Evolutionary conservation across 306 rosid species (phyloP), one percentile per base, ranked within the genome.

Genomic region (Clitoria ternatea): DNA sequence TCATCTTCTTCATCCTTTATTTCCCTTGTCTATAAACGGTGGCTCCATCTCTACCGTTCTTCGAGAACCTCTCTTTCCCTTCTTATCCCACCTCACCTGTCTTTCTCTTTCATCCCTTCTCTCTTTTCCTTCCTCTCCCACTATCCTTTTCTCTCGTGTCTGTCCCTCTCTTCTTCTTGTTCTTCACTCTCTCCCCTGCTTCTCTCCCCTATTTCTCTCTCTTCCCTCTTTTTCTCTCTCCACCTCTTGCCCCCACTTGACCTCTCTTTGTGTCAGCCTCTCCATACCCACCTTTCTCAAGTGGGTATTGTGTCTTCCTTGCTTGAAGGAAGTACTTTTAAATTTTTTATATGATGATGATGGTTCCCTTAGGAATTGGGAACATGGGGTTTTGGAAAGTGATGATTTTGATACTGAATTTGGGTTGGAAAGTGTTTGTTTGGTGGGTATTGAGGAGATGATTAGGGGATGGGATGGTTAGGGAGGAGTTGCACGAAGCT

Each of bases 41-140:
- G 98, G 98, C 98, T 94, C 50, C 57, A 30, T 44, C 92, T 94
- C 70, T 80, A 68, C 84, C 89, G 98, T 15, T 73, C 88, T 9
- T 88, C 95, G 37, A 84, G 19, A 43, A 84, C 88, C 57, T 74
- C 89, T 35, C 88, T 94, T 29, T 85, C 95, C 27, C 95, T 94
- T 20, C 89, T 77, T 10, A 48, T 88, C 43, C 19, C 74, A 30
- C 73, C 76, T 35, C 81, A n/a, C n/a, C n/a, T n/a, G n/a, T n/a
- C n/a, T n/a, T n/a, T n/a, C n/a, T n/a, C n/a, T n/a, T n/a, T n/a
- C n/a, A n/a, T n/a, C n/a, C n/a, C n/a, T n/a, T n/a, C n/a, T n/a
- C n/a, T n/a, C 39, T 66, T 91, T 85, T 91, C 56, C 74, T 79
- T 39, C 79, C 87, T 7, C 92, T 91, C 80, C 81, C 91, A 59